Percentiles rank a stretch among this genome's conserved stretches.
Conservation (phyloP, 2,329 filamentous ascomycete genomes). For the Aspergillus ustus region DNA sequence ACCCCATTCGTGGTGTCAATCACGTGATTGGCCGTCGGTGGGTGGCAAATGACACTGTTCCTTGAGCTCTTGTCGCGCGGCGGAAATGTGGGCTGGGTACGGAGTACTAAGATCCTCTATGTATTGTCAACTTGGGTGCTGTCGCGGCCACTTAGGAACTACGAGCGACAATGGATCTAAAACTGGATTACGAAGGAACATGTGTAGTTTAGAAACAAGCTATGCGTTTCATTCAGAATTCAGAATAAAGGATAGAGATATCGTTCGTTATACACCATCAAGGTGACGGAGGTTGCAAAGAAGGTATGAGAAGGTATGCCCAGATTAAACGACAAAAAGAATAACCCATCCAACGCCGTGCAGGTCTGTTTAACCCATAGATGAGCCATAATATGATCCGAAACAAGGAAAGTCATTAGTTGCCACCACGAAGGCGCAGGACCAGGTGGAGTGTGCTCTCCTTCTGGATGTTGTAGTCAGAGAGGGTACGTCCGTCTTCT, state of each 20-base stretch:
- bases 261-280: constrained; percentile 26
- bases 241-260: constrained; percentile 24
- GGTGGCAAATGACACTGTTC: neutral
- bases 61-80: neutral
- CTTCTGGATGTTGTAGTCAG: constrained; percentile 63
- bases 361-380: constrained; percentile 36
- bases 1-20: neutral
- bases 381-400: constrained; percentile 28
- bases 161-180: too few species aligned
- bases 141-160: too few species aligned
- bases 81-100: too few species aligned
- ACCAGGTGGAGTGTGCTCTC: constrained; percentile 69
- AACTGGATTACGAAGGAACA: neutral
- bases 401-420: constrained; percentile 33
- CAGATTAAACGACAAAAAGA: constrained; percentile 29
- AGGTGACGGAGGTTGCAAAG: constrained; percentile 22
- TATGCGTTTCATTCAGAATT: constrained; percentile 12
- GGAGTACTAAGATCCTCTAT: too few species aligned
- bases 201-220: constrained; percentile 6
- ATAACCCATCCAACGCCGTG: constrained; percentile 45
- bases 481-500: constrained; percentile 56
- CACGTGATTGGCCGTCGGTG: neutral
- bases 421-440: constrained; percentile 49
- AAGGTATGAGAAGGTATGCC: constrained; percentile 27
- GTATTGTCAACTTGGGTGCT: too few species aligned